Evolutionary conservation across 768 basidiomycete species (phyloP).

Genomic region (Boletus rex-veris): DNA sequence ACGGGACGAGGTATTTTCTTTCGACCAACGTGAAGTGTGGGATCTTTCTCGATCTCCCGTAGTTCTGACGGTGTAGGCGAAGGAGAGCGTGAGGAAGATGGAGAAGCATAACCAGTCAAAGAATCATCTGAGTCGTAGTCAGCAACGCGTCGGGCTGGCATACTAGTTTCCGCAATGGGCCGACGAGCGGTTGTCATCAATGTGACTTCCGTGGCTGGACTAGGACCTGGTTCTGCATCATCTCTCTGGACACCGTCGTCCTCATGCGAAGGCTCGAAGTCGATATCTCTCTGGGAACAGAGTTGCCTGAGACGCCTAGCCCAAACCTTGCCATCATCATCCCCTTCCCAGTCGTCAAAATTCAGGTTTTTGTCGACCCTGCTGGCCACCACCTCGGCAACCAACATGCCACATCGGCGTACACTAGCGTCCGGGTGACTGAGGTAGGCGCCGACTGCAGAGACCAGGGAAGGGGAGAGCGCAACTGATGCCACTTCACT

Average conservation of each 20-base stretch:
- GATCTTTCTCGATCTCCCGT: conserved; percentile 81
- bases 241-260: conserved; percentile 4
- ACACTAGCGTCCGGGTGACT: conserved; percentile 71
- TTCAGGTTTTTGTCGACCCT: conserved; percentile 61
- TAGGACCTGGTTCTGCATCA: conserved; percentile 1
- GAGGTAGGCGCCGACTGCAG: conserved; percentile 70
- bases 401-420: conserved; percentile 89
- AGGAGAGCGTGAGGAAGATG: conserved; percentile 60
- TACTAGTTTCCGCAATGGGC: neutral
- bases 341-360: conserved; percentile 84
- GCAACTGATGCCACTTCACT: conserved; percentile 44
- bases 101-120: conserved; percentile 70
- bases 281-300: conserved; percentile 48
- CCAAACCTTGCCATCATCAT: conserved; percentile 62
- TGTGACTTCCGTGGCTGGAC: conserved; percentile 16
- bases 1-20: conserved; percentile 81
- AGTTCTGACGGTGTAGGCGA: conserved; percentile 83
- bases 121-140: conserved; percentile 82
- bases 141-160: conserved; percentile 13
- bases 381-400: conserved; percentile 74
- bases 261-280: conserved; percentile 36
- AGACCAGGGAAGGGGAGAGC: conserved; percentile 59
- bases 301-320: conserved; percentile 57
- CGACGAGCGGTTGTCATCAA: neutral
- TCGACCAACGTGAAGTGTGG: conserved; percentile 65